A percentile compares a stretch with the other conserved stretches of the same genome.
Conservation (phyloP, 1,284 basidiomycete genomes). For the Cryptococcus sp. region DNA sequence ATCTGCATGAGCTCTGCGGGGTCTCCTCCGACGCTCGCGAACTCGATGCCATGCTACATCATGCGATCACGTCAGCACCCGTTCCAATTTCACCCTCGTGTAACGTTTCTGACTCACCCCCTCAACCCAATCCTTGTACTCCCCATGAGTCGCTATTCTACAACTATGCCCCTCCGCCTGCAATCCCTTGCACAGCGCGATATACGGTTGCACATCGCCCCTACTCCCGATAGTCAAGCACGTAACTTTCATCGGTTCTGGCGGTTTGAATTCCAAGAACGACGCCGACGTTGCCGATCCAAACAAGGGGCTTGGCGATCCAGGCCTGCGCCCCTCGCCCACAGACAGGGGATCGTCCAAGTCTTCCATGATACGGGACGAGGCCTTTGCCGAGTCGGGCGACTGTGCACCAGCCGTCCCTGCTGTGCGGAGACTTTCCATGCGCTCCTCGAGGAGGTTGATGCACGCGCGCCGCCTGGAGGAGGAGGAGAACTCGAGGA, state of each 20-base stretch:
- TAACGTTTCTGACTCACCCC: slow-evolving; percentile 68
- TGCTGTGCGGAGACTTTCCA: slow-evolving; percentile 61
- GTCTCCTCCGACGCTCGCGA: slow-evolving; percentile 89
- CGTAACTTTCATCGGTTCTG: slow-evolving; percentile 74
- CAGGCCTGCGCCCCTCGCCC: slow-evolving; percentile 49
- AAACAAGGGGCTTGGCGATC: slow-evolving; percentile 61
- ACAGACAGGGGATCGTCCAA: slow-evolving; percentile 27
- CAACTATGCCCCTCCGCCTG: slow-evolving; percentile 62
- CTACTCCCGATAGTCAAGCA: slow-evolving; percentile 93
- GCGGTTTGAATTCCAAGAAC: slow-evolving; percentile 88
- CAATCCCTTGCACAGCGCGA: slow-evolving; percentile 86
- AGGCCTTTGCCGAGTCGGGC: slow-evolving; percentile 14
- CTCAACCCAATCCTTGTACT: slow-evolving; percentile 94
- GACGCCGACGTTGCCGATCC: slow-evolving; percentile 79
- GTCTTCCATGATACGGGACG: slow-evolving; percentile 44
- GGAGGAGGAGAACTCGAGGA: slow-evolving; percentile 83
- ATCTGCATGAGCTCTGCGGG: slow-evolving; percentile 93
- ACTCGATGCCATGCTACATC: slow-evolving; percentile 81
- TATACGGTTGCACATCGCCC: slow-evolving; percentile 92
- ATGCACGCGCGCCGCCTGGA: slow-evolving; percentile 75
- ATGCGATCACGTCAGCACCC: slow-evolving; percentile 6
- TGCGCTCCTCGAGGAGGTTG: slow-evolving; percentile 68
- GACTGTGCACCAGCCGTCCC: not conserved
- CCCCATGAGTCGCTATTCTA: slow-evolving; percentile 64
- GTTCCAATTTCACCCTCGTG: too few species aligned